Base-by-base conservation (phyloP, 1,139 yeast genomes). In the Blastobotrys proliferans region DNA sequence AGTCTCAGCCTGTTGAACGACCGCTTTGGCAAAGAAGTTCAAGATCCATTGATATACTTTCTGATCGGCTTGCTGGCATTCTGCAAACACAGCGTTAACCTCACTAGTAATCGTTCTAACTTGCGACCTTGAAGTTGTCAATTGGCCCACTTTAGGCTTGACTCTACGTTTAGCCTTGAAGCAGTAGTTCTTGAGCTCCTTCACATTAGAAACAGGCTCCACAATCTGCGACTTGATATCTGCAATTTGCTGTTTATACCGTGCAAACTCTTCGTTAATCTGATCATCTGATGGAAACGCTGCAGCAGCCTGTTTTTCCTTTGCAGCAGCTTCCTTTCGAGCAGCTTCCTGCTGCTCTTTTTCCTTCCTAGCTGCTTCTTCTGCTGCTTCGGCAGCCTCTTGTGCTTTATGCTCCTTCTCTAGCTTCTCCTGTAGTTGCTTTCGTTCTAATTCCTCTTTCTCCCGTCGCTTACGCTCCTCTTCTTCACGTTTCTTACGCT, bases 1-100 rank as follows among this genome's bases (percentile, higher is more conserved):
- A 0, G 95, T 78, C 63, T 88, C 97, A 1, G 97, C 94, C 64
- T 94, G 98, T 31, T 84, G 79, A 1, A 92, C 85, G 1, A 88
- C 67, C 1, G 94, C 84, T 58, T 92, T 92, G 6, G 96, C 83
- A 28, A 83, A 74, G 56, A 82, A 83, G 58, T 92, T 92, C 28
- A 88, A 65, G 11, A 83, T 72, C 88, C 95, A 90, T 31, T 73
- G 64, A 56, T 69, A 82, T 0, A 81, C 83, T 13, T 82, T 58
- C 1, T 71, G 72, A 45, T 73, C 63, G 1, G 51, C 41, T 16
- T 52, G 44, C 41, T 69, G 67, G 0, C 83, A 74, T 22, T 73
- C 69, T 3, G 60, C 62, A 10, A 88, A 65, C 26, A 80, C 59
- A 3, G 55, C 63, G 1, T 68, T 56, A 3, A 92, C 67, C 39